Evolutionary conservation across 331 rosid genomes (phyloP), one percentile per base, ranked within the genome.

Genomic region (Quercus phellos): DNA sequence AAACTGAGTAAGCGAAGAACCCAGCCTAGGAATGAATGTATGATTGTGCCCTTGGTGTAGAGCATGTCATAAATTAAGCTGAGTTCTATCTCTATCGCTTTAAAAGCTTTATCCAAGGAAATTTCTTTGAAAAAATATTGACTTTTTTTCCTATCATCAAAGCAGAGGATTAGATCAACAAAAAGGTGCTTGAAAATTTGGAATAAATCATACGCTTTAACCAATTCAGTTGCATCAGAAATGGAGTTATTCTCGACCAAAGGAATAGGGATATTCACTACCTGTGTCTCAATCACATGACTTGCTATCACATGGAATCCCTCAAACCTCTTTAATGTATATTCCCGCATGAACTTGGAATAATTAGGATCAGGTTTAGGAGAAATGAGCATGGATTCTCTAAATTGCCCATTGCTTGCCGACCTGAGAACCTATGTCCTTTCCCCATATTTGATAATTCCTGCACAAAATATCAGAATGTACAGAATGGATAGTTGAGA

Each of bases 141-240:
- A 55, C 85, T 82, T 3, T 2, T 69, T 14, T 24, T 58, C 64
- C 68, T 74, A 50, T 87, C 90, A 38, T 87, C 70, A 18, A 74
- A 66, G 14, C 87, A 22, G 1, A 87, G 81, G 61, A 79, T 82
- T 55, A 84, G 84, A 71, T 87, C 88, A 0, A 85, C 88, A 74
- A 79, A 84, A n/a, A 84, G 56, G 22, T 80, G 51, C 77, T 70
- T 6, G 27, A 77, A 85, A 71, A 35, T 51, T 46, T 30, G 16
- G 0, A 79, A 68, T 4, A 79, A 63, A 4, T 32, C 78, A 35
- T 73, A 13, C 3, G 83, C 78, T 32, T 11, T 73, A 6, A 30
- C 21, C 56, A 64, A 43, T 22, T 50, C 54, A n/a, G 14, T 8
- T 42, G 30, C 72, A 42, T 75, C 32, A 17, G 54, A 43, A 56